Evolutionary conservation across 2,329 filamentous ascomycete species (phyloP), one percentile per base, ranked within the genome.

Genomic region (Epicoccum sorghinum): DNA sequence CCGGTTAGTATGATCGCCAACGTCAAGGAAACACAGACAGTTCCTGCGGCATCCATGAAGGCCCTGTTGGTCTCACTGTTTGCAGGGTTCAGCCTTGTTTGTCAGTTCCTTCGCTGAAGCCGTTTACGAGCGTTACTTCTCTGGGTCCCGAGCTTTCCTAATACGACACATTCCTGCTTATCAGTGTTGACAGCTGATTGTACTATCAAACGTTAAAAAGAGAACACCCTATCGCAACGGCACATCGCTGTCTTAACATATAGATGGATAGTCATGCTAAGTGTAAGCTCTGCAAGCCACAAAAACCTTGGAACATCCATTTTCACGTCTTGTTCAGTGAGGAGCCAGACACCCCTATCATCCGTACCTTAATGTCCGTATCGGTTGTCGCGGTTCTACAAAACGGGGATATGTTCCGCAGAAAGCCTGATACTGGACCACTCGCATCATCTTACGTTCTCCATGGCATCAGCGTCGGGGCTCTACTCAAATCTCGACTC

Each of bases 101-200:
- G 32, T 24, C 38, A 6, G 9, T 22, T 32, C 29, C 33, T 36
- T 39, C 47, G 27, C 47, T 37, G 10, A 14, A 14, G 27, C 9
- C 27, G 10, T 9, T 23, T 37, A 42, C 10, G 36, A 10, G 23
- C 38, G 25, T 38, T 32, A 32, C 13, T n/a, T 6, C 32, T 38
- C 22, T 7, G 36, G 23, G 14, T n/a, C 27, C 35, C 36, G 36
- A 51, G 48, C 48, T 51, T 35, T 9, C n/a, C 6, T 23, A 24
- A 39, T 24, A 14, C 44, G 35, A 35, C 36, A 46, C 41, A 52
- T 46, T 36, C 29, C 32, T 45, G 48, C 48, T 51, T 45, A 14
- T 49, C 38, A 18, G 22, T 4, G 13, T 14, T 8, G 1, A 32
- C 14, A 22, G 14, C 2, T 7, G 10, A 9, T 35, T 22, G n/a